Conservation (phyloP, 2,329 filamentous ascomycete species). For the Geosmithia putterillii region DNA sequence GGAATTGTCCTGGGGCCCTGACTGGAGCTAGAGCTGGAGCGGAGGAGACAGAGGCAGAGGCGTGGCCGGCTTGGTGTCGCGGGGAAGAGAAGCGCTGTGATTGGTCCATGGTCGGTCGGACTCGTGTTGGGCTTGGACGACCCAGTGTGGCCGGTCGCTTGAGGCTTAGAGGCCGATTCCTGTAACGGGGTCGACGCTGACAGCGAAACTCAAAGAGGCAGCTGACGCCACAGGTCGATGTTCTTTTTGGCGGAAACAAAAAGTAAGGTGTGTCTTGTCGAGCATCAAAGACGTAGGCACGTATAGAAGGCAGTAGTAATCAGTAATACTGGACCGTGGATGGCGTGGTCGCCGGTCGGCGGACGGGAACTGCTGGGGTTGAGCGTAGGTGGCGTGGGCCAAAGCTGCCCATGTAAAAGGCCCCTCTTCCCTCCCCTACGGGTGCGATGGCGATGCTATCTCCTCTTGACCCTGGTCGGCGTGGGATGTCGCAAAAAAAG, state of each 20-base stretch:
- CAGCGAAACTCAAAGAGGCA: no score
- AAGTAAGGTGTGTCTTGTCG: not conserved
- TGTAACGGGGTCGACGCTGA: not conserved
- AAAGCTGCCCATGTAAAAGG: not conserved
- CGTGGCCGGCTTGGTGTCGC: slow-evolving; percentile 8
- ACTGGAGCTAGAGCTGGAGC: slow-evolving; percentile 5
- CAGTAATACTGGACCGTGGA: no score
- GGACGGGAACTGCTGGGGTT: not conserved
- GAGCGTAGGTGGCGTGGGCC: not conserved
- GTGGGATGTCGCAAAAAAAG: not conserved
- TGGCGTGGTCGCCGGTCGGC: not conserved
- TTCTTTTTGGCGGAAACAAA: not conserved
- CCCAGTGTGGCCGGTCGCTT: not conserved
- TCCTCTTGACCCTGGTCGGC: not conserved
- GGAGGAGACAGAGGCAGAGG: slow-evolving; percentile 1
- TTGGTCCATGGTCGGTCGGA: slow-evolving; percentile 23
- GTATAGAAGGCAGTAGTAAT: no score
- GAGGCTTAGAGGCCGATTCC: not conserved
- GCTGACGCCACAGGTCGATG: no score
- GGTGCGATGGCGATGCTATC: no score
- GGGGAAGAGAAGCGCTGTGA: slow-evolving; percentile 22
- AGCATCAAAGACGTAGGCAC: not conserved
- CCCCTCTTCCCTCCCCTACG: not conserved
- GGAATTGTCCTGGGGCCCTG: slow-evolving; percentile 11
- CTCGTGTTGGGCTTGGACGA: not conserved